Evolutionary conservation across 257 asterid species (phyloP).

Genomic region (Salvia hispanica): DNA sequence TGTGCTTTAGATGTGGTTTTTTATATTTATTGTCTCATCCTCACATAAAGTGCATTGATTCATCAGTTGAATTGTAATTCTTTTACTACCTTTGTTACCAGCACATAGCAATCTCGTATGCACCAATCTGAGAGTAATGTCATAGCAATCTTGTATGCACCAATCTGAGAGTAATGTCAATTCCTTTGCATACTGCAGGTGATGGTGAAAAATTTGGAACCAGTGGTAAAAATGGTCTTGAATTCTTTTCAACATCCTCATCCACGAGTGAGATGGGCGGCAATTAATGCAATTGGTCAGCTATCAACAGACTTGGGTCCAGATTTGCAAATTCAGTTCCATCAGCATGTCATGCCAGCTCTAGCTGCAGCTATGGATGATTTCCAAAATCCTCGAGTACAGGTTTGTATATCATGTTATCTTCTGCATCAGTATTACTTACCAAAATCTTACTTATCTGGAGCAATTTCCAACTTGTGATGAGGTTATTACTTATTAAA

Average conservation of each 20-base stretch:
- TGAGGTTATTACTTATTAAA: background rate
- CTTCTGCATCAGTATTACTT: background rate
- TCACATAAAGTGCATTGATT: background rate
- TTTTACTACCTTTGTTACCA: conserved; percentile 16
- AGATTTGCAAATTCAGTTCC: conserved; percentile 87
- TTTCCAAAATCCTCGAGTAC: conserved; percentile 93
- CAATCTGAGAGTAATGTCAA: conserved; percentile 9
- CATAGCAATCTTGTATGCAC: background rate
- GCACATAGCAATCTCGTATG: background rate
- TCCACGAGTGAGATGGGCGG: conserved; percentile 99
- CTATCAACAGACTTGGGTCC: conserved; percentile 98
- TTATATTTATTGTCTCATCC: background rate
- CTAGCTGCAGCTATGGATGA: conserved; percentile 91
- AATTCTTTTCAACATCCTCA: conserved; percentile 93
- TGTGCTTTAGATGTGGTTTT: background rate
- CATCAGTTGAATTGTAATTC: conserved; percentile 6
- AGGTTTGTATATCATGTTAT: conserved; percentile 49
- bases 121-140: conserved; percentile 10
- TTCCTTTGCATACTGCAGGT: conserved; percentile 48
- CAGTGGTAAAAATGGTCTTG: conserved; percentile 87
- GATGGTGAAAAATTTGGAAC: conserved; percentile 84
- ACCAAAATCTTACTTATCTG: background rate
- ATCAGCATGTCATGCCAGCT: conserved; percentile 76
- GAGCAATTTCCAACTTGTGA: background rate
- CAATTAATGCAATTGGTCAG: conserved; percentile 98